phyloP scores from a whole-genome alignment of 2,329 filamentous ascomycete species.

The Atkinsonella texensis region DNA sequence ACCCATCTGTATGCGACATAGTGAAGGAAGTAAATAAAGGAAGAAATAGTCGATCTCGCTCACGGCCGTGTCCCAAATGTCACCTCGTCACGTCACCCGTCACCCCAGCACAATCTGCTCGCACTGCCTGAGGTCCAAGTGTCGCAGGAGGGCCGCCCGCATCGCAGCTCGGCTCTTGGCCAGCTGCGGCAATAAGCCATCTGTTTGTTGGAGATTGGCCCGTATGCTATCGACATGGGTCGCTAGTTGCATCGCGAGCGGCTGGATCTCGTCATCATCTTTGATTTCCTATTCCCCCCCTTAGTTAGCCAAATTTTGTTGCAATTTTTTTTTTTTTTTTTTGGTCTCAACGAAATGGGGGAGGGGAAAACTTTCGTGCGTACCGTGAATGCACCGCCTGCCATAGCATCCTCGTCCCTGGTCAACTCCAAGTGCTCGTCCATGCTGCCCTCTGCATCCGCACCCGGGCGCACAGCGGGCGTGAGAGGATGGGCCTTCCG shows the following conservation, averaged over 20 bases:
- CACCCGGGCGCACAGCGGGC: constrained; percentile 20
- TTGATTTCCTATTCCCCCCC: neutral
- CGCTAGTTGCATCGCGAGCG: constrained; percentile 34
- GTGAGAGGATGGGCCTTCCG: constrained; percentile 39
- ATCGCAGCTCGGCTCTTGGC: constrained; percentile 35
- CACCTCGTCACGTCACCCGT: neutral
- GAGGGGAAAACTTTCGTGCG: neutral
- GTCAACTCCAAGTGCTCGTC: constrained; percentile 5
- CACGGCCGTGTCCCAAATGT: too few species aligned
- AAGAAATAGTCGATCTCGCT: too few species aligned
- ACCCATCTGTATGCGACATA: too few species aligned
- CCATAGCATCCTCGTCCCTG: neutral
- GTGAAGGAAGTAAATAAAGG: too few species aligned
- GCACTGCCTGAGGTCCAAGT: constrained; percentile 32
- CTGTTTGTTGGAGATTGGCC: constrained; percentile 41
- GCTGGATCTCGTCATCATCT: constrained; percentile 29
- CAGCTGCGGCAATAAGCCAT: constrained; percentile 38
- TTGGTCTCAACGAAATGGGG: too few species aligned
- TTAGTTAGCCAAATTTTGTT: too few species aligned
- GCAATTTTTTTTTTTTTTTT: neutral
- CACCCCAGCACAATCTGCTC: constrained; percentile 35
- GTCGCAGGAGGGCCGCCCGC: constrained; percentile 33
- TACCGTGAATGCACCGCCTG: constrained; percentile 10
- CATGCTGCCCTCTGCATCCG: constrained; percentile 1
- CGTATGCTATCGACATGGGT: constrained; percentile 46